Percentiles rank a stretch among this genome's conserved stretches.
These are phyloP conservation scores for Thalia dealbata DNA, from an alignment of 176 grass and related monocot genomes.

Conservation along the genomic window DNA sequence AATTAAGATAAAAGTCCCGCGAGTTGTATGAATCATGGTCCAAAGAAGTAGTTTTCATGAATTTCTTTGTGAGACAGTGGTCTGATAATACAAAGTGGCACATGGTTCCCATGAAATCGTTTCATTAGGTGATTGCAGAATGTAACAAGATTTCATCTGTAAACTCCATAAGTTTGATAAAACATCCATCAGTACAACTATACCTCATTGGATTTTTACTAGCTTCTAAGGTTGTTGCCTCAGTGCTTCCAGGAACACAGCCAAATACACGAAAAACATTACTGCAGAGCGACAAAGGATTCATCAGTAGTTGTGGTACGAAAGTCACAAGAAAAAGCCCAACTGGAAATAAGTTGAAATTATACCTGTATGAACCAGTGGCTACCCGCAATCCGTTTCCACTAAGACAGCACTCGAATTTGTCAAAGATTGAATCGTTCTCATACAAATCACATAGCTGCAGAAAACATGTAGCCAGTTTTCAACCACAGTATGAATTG, in stretches of 20 bases:
- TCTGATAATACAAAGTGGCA: not conserved
- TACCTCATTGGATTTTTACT: conserved; percentile 95
- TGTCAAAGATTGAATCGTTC: conserved; percentile 97
- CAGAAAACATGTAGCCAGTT: conserved; percentile 18
- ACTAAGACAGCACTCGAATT: conserved; percentile 95
- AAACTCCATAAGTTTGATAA: not conserved
- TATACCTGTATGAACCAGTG: conserved; percentile 91
- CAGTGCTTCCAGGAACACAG: conserved; percentile 40
- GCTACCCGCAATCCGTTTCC: conserved; percentile 77
- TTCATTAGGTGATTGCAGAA: not conserved
- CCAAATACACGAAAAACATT: conserved; percentile 86
- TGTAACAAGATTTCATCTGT: not conserved
- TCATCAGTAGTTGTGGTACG: conserved; percentile 1
- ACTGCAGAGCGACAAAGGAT: conserved; percentile 34
- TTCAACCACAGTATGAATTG: conserved; percentile 7
- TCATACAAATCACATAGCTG: conserved; percentile 99
- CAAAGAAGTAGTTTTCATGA: not conserved
- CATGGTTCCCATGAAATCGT: not conserved
- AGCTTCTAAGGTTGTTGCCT: conserved; percentile 78
- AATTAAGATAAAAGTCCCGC: no score
- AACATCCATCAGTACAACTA: no score
- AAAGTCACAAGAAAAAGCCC: not conserved
- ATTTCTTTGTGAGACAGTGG: not conserved
- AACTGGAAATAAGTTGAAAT: conserved; percentile 20
- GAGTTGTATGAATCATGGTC: no score